Evolutionary conservation across 768 basidiomycete genomes (phyloP).

Genomic region (Boletus vermiculosoides): DNA sequence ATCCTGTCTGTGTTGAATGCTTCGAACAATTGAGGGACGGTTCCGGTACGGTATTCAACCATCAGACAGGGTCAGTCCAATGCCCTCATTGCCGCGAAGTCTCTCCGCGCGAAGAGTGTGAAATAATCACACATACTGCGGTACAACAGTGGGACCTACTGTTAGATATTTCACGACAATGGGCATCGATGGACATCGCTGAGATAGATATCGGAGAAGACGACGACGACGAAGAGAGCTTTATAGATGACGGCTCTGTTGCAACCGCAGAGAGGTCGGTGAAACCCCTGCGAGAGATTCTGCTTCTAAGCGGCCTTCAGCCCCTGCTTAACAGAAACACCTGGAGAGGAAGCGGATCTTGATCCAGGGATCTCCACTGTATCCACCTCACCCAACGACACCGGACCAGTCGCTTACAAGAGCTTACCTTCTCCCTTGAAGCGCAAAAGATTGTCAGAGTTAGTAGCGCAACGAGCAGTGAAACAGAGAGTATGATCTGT

Average conservation of each 20-base stretch:
- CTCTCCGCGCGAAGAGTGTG: slow-evolving; percentile 12
- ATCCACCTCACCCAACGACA: slow-evolving; percentile 1
- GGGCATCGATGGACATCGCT: slow-evolving; percentile 7
- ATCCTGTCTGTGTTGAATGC: slow-evolving; percentile 16
- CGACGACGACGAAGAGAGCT: slow-evolving; percentile 3
- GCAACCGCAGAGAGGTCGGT: slow-evolving; percentile 14
- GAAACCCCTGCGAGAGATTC: background rate
- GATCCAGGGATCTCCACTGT: background rate
- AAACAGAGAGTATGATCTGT: slow-evolving; percentile 15
- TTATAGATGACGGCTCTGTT: background rate
- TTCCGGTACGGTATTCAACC: background rate
- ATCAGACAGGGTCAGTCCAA: slow-evolving; percentile 5
- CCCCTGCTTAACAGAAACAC: background rate
- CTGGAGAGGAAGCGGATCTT: slow-evolving; percentile 1
- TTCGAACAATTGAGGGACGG: slow-evolving; percentile 8
- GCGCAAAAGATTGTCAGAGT: slow-evolving; percentile 16
- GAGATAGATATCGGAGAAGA: slow-evolving; percentile 13
- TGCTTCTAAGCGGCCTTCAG: slow-evolving; percentile 11
- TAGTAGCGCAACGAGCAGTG: slow-evolving; percentile 11
- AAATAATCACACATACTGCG: slow-evolving; percentile 15
- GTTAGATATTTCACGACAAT: slow-evolving; percentile 19
- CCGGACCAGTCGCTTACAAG: slow-evolving; percentile 11
- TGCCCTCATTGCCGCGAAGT: slow-evolving; percentile 21
- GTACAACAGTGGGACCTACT: slow-evolving; percentile 21
- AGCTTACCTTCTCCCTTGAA: slow-evolving; percentile 23